Percentiles rank a stretch among this genome's conserved stretches.
These are phyloP conservation scores for Botrytis elliptica DNA, from an alignment of 2,329 filamentous ascomycete genomes.

Conservation along the genomic window DNA sequence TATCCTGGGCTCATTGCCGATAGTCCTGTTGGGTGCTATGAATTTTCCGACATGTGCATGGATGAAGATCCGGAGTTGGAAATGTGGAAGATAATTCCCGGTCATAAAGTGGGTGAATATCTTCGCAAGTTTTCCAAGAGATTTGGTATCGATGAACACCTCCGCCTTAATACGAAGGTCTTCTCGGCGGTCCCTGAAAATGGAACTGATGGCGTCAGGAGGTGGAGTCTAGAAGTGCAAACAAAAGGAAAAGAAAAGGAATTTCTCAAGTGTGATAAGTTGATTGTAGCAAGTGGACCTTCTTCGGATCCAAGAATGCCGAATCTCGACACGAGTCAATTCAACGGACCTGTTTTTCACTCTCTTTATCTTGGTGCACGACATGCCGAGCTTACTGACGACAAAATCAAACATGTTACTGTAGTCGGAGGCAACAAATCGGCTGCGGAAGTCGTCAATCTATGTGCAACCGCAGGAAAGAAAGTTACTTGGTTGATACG, in stretches of 20 bases:
- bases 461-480: constrained; percentile 24
- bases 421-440: constrained; percentile 30
- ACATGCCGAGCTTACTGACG: constrained; percentile 14
- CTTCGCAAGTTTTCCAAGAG: constrained; percentile 25
- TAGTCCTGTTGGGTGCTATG: constrained; percentile 68
- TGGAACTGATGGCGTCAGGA: background rate
- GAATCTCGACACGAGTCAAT: constrained; percentile 18
- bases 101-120: constrained; percentile 25
- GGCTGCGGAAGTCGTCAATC: constrained; percentile 23
- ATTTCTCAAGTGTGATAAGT: background rate
- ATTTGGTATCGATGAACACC: constrained; percentile 20
- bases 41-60: constrained; percentile 67
- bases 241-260: constrained; percentile 7
- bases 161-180: constrained; percentile 45
- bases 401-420: constrained; percentile 22
- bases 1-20: constrained; percentile 70
- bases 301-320: constrained; percentile 24
- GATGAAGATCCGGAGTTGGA: constrained; percentile 20
- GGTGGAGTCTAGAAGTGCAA: constrained; percentile 21
- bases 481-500: constrained; percentile 29
- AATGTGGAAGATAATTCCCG: constrained; percentile 21
- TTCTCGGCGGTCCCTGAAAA: constrained; percentile 5
- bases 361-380: constrained; percentile 22
- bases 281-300: constrained; percentile 26
- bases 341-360: constrained; percentile 23